A percentile compares a stretch with the other conserved stretches of the same genome.
These are phyloP conservation scores for Rhodotorula sp. DNA, from an alignment of 1,284 basidiomycete genomes.

Conservation along the genomic window DNA sequence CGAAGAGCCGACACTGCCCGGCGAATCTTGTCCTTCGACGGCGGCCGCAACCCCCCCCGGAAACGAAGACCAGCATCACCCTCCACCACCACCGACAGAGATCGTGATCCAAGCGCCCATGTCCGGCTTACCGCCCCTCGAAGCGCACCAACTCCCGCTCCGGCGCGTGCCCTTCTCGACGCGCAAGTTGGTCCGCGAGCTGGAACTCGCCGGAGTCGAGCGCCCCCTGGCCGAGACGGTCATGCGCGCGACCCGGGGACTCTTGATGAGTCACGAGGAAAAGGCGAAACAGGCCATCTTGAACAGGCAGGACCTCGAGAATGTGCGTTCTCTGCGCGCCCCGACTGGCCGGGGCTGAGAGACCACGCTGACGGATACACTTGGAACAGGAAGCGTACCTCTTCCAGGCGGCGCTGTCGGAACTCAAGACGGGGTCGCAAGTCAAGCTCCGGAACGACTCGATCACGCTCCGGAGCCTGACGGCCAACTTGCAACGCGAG, in stretches of 20 bases:
- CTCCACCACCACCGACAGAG: neutral
- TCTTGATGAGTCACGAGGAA: slow-evolving; percentile 75
- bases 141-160: slow-evolving; percentile 29
- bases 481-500: slow-evolving; percentile 76
- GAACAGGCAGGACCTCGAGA: slow-evolving; percentile 82
- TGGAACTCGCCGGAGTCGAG: slow-evolving; percentile 32
- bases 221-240: slow-evolving; percentile 51
- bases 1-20: too few species aligned
- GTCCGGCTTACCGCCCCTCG: slow-evolving; percentile 30
- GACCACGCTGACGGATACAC: slow-evolving; percentile 16
- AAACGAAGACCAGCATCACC: too few species aligned
- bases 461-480: slow-evolving; percentile 71
- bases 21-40: too few species aligned
- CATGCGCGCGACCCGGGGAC: slow-evolving; percentile 80
- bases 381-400: slow-evolving; percentile 81
- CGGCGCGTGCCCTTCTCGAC: slow-evolving; percentile 45
- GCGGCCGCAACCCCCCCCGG: too few species aligned
- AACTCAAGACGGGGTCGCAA: slow-evolving; percentile 82
- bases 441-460: slow-evolving; percentile 82
- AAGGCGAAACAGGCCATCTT: slow-evolving; percentile 71
- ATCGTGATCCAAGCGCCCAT: slow-evolving; percentile 21
- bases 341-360: too few species aligned
- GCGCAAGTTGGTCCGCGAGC: slow-evolving; percentile 36
- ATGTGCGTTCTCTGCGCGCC: slow-evolving; percentile 59
- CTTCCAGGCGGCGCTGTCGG: slow-evolving; percentile 88